Evolutionary conservation across 495 filamentous ascomycete species (phyloP), one percentile per base, ranked within the genome.

Genomic region (Cetradonia linearis): DNA sequence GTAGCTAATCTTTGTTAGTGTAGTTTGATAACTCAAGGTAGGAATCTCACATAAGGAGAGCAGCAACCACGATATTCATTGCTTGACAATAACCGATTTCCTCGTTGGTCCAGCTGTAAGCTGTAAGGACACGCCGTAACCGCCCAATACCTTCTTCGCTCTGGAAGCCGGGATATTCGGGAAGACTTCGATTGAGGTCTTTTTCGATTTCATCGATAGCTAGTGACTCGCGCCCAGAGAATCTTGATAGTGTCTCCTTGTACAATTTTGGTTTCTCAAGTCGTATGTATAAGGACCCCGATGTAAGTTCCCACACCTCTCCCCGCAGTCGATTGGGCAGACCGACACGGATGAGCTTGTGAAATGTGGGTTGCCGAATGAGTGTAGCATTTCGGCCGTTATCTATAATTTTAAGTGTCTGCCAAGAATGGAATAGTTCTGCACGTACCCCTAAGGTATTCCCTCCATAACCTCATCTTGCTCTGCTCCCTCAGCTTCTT

Each of bases 151-250:
- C 93, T 67, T 96, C 91, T 66, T 95, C 89, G 67, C 87, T 94
- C 72, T 98, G 93, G 67, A 95, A 98, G 2, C 93, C 93, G 13
- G 93, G 87, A 69, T 98, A 98, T 70, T 98, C 93, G 0, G 93
- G 93, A 59, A 98, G 74, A 76, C 90, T 95, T 62, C 93, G 82
- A 70, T 98, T 98, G 50, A 98, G 74, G 66, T 98, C 93, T 68
- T 98, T 98, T 67, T 98, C 93, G 61, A 98, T 98, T 74, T 98
- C 93, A 67, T 98, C 93, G 61, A 97, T 96, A 3, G 93, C 93
- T 59, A 96, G 77, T 2, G 92, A 96, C 60, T 90, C 86, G 63
- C 83, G 79, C 11, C 93, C 93, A 5, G 83, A 77, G 61, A 85
- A 89, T 67, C 95, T 90, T 23, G 82, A 73, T 25, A 98, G 78